These are phyloP conservation scores for Tillandsia fasciculata DNA, from an alignment of 176 grass and related monocot species.

Conservation along the genomic window DNA sequence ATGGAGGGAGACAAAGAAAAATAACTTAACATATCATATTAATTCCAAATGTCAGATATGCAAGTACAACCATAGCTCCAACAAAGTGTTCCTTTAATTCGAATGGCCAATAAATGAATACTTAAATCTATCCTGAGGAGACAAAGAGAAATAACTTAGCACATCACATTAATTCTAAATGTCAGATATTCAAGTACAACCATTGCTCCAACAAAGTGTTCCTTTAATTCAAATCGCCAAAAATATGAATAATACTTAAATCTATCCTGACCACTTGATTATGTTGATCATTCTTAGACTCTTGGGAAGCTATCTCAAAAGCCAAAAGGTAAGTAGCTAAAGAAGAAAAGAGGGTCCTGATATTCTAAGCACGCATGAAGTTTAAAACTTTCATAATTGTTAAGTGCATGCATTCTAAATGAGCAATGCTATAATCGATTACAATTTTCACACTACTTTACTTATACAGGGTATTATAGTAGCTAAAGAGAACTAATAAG, in stretches of 20 bases:
- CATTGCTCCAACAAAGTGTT: not conserved
- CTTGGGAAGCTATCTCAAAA: not conserved
- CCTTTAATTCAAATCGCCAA: constrained; percentile 1
- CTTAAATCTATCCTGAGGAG: not conserved
- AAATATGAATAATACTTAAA: not conserved
- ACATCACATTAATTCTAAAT: not conserved
- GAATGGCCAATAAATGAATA: not conserved
- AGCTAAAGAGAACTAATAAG: too few species aligned
- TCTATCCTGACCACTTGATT: constrained; percentile 1
- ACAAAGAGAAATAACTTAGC: not conserved
- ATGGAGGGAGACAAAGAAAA: too few species aligned
- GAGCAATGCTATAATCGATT: too few species aligned
- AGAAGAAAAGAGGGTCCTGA: not conserved
- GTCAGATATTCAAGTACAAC: not conserved
- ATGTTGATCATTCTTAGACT: not conserved
- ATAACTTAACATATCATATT: not conserved
- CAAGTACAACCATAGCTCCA: not conserved
- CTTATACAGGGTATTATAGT: too few species aligned
- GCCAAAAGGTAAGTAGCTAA: not conserved
- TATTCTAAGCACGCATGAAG: not conserved
- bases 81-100: not conserved
- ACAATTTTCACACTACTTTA: too few species aligned
- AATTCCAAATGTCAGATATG: not conserved
- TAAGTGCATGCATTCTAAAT: too few species aligned
- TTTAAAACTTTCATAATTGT: too few species aligned